Base-by-base conservation (phyloP, 768 basidiomycete genomes). In the Tylopilus subfusipes region DNA sequence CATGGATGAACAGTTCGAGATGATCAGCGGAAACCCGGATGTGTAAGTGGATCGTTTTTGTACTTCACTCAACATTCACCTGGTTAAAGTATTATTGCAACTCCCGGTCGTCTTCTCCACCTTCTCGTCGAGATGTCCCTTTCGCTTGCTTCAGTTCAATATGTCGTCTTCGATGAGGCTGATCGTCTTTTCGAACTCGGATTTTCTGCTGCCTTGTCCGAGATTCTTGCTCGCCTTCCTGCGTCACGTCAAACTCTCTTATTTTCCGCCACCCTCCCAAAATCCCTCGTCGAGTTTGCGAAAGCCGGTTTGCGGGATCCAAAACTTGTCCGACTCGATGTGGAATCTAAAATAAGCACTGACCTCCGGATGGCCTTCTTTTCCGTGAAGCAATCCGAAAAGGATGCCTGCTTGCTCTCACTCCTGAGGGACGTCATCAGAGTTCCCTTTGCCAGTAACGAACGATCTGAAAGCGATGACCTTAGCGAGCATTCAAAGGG, bases 131-230 rank as follows among this genome's bases (percentile, higher is more conserved):
- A 99, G 74, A 98, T 98, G 96, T 90, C 89, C 57, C 75, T 97
- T 46, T 93, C 96, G 66, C 77, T 99, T 25, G 84, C 88, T 48
- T 86, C 89, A 0, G 78, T 95, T 6, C 85, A 95, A 72, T 93
- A 90, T 55, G 84, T 94, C 56, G 90, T 98, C 22, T 98, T 98
- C 63, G 97, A 99, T 66, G 97, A 99, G 73, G 97, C 97, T 0
- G 97, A 99, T 71, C 88, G 97, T 31, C 82, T 99, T 12, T 99
- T 99, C 71, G 97, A 99, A 68, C 91, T 98, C 85, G 97, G 97
- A 27, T 99, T 99, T 71, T 90, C 92, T 62, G 84, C 86, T 2
- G 89, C 95, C 47, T 80, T 99, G 33, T 87, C 85, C 50, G 96
- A 98, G 72, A 95, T 98, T 61, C 76, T 99, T 14, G 82, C 87